Evolutionary conservation across 1,284 basidiomycete genomes (phyloP).

Genomic region (Puccinia novopanici): DNA sequence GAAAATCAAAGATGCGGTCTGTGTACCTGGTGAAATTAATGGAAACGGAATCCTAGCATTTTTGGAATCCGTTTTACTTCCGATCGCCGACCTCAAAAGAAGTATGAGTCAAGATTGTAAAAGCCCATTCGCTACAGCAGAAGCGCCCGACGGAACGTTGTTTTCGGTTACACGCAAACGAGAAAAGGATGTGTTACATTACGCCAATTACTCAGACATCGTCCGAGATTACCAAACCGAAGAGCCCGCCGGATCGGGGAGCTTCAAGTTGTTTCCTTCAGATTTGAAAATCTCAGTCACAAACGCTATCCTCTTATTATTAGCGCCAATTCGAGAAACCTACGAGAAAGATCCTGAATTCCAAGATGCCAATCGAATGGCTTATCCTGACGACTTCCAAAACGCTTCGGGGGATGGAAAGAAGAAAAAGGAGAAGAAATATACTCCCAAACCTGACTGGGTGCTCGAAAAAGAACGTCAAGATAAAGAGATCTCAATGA

Average conservation of each 20-base stretch:
- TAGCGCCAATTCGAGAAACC: slow-evolving; percentile 77
- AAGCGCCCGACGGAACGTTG: slow-evolving; percentile 72
- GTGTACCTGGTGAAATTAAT: slow-evolving; percentile 85
- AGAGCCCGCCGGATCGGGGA: slow-evolving; percentile 48
- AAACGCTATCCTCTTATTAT: slow-evolving; percentile 74
- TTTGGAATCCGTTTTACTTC: slow-evolving; percentile 82
- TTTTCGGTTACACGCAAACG: slow-evolving; percentile 68
- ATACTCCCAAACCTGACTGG: slow-evolving; percentile 50
- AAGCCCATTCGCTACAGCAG: slow-evolving; percentile 45
- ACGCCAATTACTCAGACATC: slow-evolving; percentile 29
- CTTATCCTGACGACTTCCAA: slow-evolving; percentile 73
- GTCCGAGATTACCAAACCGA: slow-evolving; percentile 51
- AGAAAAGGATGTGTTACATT: slow-evolving; percentile 48
- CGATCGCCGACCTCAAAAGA: slow-evolving; percentile 75
- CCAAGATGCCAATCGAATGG: slow-evolving; percentile 73
- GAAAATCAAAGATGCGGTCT: slow-evolving; percentile 91
- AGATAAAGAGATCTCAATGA: slow-evolving; percentile 34
- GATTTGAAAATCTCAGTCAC: slow-evolving; percentile 82
- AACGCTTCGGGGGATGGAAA: slow-evolving; percentile 53
- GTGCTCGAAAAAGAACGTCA: slow-evolving; percentile 47
- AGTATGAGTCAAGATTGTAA: slow-evolving; percentile 56
- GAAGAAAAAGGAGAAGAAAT: slow-evolving; percentile 65
- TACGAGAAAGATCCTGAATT: slow-evolving; percentile 79
- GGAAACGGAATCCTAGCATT: slow-evolving; percentile 93
- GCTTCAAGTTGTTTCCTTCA: slow-evolving; percentile 73